Percentiles rank a stretch among this genome's conserved stretches.
phyloP scores from a whole-genome alignment of 2,329 filamentous ascomycete genomes.

The Apiospora marii region DNA sequence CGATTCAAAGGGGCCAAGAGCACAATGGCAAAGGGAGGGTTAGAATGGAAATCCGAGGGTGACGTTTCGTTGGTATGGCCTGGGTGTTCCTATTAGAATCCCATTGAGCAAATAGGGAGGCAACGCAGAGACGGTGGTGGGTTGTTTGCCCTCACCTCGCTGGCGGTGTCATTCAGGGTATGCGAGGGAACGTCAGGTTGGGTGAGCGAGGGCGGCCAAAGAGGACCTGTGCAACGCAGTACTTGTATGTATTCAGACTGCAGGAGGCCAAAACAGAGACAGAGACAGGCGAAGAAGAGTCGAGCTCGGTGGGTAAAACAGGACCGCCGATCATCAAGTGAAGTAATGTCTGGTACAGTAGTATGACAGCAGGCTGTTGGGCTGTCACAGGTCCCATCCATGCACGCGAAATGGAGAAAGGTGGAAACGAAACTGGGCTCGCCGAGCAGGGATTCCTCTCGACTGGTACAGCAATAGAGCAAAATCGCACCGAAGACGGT shows the following conservation, averaged over 20 bases:
- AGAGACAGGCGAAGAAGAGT: constrained; percentile 1
- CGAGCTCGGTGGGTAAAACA: not conserved
- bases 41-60: not conserved
- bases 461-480: not conserved
- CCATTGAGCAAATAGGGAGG: not conserved
- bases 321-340: not conserved
- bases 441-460: not conserved
- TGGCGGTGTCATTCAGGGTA: constrained; percentile 6
- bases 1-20: not conserved
- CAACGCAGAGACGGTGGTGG: constrained; percentile 3
- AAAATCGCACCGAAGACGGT: not conserved
- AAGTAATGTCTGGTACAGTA: constrained; percentile 12
- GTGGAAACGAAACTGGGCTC: constrained; percentile 5
- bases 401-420: constrained; percentile 5
- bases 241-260: constrained; percentile 20
- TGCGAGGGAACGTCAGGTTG: constrained; percentile 19
- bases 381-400: constrained; percentile 20
- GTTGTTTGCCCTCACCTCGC: constrained; percentile 18
- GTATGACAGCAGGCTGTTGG: not conserved
- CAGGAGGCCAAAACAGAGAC: constrained; percentile 13
- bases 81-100: not conserved
- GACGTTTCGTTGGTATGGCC: not conserved
- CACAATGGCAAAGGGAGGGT: not conserved
- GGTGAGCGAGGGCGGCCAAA: constrained; percentile 5
- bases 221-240: constrained; percentile 15